Conservation (phyloP, 1,139 yeast species). For the Kodamaea derodonti region DNA sequence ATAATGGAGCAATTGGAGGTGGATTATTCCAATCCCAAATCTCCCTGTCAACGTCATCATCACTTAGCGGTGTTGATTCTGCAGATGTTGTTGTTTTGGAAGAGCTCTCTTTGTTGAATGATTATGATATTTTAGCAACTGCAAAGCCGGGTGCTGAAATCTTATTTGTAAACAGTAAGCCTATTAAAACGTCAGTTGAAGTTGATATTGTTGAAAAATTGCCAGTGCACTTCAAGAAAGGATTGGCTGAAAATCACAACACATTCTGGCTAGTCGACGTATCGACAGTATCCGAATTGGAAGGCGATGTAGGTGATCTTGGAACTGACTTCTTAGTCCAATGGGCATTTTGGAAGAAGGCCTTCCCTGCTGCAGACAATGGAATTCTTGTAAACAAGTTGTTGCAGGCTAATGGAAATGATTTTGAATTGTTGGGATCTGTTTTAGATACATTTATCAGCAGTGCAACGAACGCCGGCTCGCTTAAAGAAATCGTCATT, state of each 20-base stretch:
- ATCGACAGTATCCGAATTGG: conserved; percentile 53
- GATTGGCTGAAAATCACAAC: conserved; percentile 52
- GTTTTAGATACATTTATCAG: conserved; percentile 70
- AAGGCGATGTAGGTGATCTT: conserved; percentile 70
- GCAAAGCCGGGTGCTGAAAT: conserved; percentile 56
- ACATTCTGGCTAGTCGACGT: conserved; percentile 55
- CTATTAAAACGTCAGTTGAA: conserved; percentile 37
- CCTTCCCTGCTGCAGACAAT: conserved; percentile 60
- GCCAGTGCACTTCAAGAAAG: conserved; percentile 50
- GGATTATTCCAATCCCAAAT: conserved; percentile 83
- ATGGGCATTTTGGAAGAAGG: conserved; percentile 73
- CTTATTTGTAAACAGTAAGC: conserved; percentile 42
- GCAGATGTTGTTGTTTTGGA: conserved; percentile 67
- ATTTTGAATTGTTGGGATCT: conserved; percentile 78
- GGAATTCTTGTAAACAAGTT: conserved; percentile 71
- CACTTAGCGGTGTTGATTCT: conserved; percentile 43
- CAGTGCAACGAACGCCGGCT: conserved; percentile 44
- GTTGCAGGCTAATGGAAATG: conserved; percentile 77
- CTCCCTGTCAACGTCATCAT: conserved; percentile 28
- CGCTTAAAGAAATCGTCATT: conserved; percentile 34
- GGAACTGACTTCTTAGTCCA: conserved; percentile 56
- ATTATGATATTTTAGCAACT: conserved; percentile 59
- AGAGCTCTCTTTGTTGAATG: conserved; percentile 48
- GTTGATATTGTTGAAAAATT: conserved; percentile 48
- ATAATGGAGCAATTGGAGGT: conserved; percentile 70